Evolutionary conservation across 805 yeast genomes (phyloP).

Genomic region (Lipomyces orientalis): DNA sequence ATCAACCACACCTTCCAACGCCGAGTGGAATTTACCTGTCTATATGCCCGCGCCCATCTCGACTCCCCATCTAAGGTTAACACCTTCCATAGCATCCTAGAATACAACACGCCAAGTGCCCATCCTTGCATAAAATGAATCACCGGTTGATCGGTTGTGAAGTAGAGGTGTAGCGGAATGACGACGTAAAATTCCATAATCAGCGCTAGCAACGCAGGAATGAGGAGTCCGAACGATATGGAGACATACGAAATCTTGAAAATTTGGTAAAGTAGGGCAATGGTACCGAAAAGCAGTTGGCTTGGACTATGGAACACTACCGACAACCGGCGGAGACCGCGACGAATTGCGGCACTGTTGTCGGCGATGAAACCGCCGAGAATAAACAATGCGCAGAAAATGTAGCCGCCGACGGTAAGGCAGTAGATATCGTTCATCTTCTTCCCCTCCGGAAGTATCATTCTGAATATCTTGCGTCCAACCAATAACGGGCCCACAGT

Average conservation of each 20-base stretch:
- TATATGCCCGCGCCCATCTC: constrained; percentile 24
- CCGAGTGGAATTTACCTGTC: constrained; percentile 13
- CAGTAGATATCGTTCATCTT: constrained; percentile 39
- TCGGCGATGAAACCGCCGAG: constrained; percentile 12
- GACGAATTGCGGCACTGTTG: constrained; percentile 12
- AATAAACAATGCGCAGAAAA: constrained; percentile 17
- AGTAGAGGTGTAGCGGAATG: constrained; percentile 24
- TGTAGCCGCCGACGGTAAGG: constrained; percentile 39
- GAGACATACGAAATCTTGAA: constrained; percentile 7
- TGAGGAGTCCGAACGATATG: constrained; percentile 17
- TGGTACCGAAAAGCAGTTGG: not conserved
- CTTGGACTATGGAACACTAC: not conserved
- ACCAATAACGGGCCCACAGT: constrained; percentile 42
- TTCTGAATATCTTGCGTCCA: constrained; percentile 39
- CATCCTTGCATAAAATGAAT: constrained; percentile 32
- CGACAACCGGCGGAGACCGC: not conserved
- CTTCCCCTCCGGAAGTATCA: constrained; percentile 12
- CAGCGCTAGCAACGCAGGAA: constrained; percentile 33
- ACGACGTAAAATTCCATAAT: constrained; percentile 35
- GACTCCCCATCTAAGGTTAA: constrained; percentile 26
- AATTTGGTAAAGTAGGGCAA: not conserved
- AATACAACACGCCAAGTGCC: constrained; percentile 31
- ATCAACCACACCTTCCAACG: not conserved
- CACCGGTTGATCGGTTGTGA: constrained; percentile 25
- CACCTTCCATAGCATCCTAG: constrained; percentile 19